Percentiles rank a stretch among this genome's conserved stretches.
phyloP scores from a whole-genome alignment of 2,329 filamentous ascomycete genomes.

The Pseudogymnoascus sp. region DNA sequence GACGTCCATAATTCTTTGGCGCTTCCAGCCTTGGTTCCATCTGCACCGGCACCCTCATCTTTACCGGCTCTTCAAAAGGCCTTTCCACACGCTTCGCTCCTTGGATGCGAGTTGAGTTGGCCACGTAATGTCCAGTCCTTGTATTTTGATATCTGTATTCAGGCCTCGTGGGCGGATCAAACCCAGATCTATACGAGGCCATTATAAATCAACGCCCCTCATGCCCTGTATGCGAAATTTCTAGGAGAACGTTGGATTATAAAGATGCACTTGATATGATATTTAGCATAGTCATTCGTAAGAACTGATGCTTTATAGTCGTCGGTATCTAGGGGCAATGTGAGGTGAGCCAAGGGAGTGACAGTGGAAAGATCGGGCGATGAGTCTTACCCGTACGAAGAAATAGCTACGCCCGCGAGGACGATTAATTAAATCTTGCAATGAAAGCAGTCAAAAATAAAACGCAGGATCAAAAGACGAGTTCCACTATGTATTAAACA shows the following conservation, averaged over 20 bases:
- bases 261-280: conserved; percentile 19
- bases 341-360: conserved; percentile 5
- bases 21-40: conserved; percentile 18
- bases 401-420: conserved; percentile 21
- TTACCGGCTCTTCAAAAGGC: conserved; percentile 34
- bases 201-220: conserved; percentile 29
- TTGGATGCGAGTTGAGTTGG: conserved; percentile 5
- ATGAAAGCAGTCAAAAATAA: conserved; percentile 19
- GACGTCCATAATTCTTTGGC: conserved; percentile 13
- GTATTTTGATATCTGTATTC: conserved; percentile 32
- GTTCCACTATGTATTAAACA: conserved; percentile 25
- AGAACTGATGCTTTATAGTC: conserved; percentile 13
- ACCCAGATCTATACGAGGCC: conserved; percentile 38
- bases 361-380: conserved; percentile 15
- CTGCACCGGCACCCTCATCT: conserved; percentile 31
- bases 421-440: conserved; percentile 19
- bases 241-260: conserved; percentile 20
- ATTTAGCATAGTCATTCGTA: conserved; percentile 25
- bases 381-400: conserved; percentile 14
- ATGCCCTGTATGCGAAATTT: conserved; percentile 20
- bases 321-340: neutral
- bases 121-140: conserved; percentile 23
- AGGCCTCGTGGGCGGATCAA: conserved; percentile 37
- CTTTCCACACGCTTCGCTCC: conserved; percentile 14
- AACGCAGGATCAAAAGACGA: conserved; percentile 17